Conservation (phyloP, 2,329 filamentous ascomycete species). For the Curvularia sp. region DNA sequence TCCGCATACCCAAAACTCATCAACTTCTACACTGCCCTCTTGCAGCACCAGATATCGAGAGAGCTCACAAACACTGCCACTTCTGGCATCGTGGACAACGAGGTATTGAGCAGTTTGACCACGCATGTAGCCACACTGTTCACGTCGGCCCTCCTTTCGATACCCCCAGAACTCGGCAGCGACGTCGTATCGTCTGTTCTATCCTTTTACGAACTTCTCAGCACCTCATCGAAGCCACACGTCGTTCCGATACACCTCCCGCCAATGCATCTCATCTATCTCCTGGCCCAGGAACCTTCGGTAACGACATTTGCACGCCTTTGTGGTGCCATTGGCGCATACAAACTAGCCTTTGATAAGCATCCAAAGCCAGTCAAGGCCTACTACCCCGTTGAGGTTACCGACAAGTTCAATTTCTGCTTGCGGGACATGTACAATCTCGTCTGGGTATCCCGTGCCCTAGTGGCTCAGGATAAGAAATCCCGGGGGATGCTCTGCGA, state of each 20-base stretch:
- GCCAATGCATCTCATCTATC: constrained; percentile 71
- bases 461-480: constrained; percentile 69
- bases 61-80: constrained; percentile 37
- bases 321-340: constrained; percentile 71
- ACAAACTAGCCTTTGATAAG: constrained; percentile 76
- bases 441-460: constrained; percentile 77
- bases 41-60: constrained; percentile 61
- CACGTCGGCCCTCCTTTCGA: constrained; percentile 41
- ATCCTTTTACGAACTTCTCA: constrained; percentile 72
- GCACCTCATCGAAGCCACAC: constrained; percentile 44
- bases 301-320: constrained; percentile 71
- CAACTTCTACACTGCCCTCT: constrained; percentile 69
- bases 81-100: constrained; percentile 50
- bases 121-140: constrained; percentile 43
- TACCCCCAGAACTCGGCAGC: constrained; percentile 34
- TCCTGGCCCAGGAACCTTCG: constrained; percentile 70
- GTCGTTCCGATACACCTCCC: constrained; percentile 71
- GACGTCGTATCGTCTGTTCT: constrained; percentile 61
- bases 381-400: constrained; percentile 40
- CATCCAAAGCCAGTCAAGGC: constrained; percentile 58
- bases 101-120: constrained; percentile 43
- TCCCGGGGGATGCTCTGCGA: constrained; percentile 62
- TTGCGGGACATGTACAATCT: constrained; percentile 88
- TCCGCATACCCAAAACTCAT: constrained; percentile 67
- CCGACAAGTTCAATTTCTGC: constrained; percentile 77